phyloP scores from a whole-genome alignment of 805 yeast genomes.

The Candida orba region DNA sequence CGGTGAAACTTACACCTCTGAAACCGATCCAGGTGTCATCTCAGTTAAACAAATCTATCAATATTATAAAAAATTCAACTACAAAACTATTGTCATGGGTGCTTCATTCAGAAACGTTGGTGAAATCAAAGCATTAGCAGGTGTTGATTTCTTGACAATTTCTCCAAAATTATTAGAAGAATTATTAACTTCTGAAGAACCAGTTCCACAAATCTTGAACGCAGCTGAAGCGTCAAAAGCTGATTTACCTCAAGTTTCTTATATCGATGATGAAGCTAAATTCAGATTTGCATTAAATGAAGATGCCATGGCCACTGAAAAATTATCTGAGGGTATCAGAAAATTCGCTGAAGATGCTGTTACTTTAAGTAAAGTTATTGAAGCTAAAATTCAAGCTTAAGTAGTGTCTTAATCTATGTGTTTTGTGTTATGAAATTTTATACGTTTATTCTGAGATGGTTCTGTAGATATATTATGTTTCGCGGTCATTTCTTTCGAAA shows the following conservation, averaged over 20 bases:
- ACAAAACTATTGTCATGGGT: conserved; percentile 99
- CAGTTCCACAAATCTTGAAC: conserved; percentile 78
- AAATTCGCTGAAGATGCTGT: conserved; percentile 89
- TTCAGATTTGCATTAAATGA: conserved; percentile 91
- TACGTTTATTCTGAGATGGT: neutral
- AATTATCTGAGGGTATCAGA: conserved; percentile 96
- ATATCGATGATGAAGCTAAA: conserved; percentile 74
- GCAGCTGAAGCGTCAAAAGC: conserved; percentile 53
- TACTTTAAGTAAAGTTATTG: conserved; percentile 64
- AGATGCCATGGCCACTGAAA: conserved; percentile 98
- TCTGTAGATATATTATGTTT: neutral
- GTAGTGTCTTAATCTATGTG: neutral
- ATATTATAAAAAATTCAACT: conserved; percentile 96
- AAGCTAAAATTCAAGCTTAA: conserved; percentile 44
- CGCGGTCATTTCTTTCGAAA: neutral
- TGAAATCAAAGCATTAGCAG: conserved; percentile 94
- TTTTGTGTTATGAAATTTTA: neutral
- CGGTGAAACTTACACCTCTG: conserved; percentile 77
- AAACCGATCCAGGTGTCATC: conserved; percentile 90
- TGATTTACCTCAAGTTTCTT: conserved; percentile 65
- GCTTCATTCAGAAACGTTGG: conserved; percentile 98
- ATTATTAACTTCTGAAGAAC: conserved; percentile 67
- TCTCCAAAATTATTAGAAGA: conserved; percentile 89
- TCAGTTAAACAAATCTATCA: conserved; percentile 86
- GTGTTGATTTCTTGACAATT: conserved; percentile 93